phyloP scores from a whole-genome alignment of 108 stramenopile species.

The Nitzschia inconspicua region DNA sequence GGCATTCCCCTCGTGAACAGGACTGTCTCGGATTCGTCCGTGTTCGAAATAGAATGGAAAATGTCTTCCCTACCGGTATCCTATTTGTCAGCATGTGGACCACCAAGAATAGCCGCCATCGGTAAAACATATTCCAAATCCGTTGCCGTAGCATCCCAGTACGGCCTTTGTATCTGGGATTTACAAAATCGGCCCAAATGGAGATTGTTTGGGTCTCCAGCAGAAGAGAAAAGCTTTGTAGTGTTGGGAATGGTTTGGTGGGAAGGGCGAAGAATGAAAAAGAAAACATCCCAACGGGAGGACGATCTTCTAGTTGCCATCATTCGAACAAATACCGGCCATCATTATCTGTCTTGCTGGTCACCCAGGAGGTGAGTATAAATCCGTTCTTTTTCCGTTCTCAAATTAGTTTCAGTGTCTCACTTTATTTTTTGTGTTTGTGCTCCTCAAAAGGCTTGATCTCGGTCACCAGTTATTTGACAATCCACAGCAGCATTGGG shows the following conservation, averaged over 20 bases:
- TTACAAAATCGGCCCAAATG: conserved; percentile 7
- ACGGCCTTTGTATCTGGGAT: conserved; percentile 26
- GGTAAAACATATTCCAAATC: conserved; percentile 10
- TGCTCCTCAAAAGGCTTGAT: conserved; percentile 14
- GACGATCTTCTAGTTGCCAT: conserved; percentile 39
- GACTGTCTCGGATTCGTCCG: neutral
- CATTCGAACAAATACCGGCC: conserved; percentile 15
- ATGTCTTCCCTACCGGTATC: conserved; percentile 25
- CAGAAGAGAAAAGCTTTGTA: conserved; percentile 29
- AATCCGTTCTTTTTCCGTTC: neutral
- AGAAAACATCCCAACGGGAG: conserved; percentile 3
- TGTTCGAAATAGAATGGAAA: conserved; percentile 31
- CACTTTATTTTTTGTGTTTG: neutral
- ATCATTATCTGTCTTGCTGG: conserved; percentile 43
- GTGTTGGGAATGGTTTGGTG: conserved; percentile 41
- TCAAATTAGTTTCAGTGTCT: neutral
- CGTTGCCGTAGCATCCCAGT: conserved; percentile 26
- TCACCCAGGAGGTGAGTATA: conserved; percentile 30
- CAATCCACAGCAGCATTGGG: conserved; percentile 2
- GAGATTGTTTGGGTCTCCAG: conserved; percentile 31
- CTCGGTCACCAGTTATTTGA: conserved; percentile 28
- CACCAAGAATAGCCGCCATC: conserved; percentile 16
- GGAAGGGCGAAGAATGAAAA: conserved; percentile 17
- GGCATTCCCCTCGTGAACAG: conserved; percentile 14
- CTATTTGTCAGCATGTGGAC: conserved; percentile 16